These are phyloP conservation scores for Eucalyptus paniculata DNA, from an alignment of 345 rosid species.

Conservation along the genomic window DNA sequence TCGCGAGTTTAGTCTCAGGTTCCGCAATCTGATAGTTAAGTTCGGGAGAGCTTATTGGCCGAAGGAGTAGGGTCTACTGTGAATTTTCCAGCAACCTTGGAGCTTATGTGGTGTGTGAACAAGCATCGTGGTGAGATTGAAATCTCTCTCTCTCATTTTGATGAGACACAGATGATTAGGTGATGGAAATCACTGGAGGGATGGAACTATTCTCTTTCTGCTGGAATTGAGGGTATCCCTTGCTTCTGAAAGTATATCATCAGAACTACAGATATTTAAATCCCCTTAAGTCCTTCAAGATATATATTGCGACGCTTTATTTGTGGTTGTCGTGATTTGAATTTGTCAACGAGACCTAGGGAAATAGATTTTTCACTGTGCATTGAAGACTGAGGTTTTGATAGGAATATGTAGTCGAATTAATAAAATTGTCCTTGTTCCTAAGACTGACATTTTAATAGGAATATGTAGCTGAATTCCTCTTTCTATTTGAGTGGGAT, in stretches of 20 bases:
- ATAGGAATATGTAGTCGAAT: neutral
- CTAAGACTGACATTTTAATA: neutral
- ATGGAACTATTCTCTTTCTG: neutral
- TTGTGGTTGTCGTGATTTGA: neutral
- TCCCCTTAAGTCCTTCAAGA: neutral
- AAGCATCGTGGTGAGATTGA: neutral
- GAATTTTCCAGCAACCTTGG: neutral
- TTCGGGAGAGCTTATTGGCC: neutral
- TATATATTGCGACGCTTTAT: accelerated
- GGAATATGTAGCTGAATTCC: neutral
- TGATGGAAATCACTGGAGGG: neutral
- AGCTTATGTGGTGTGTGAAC: neutral
- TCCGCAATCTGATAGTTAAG: neutral
- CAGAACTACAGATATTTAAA: neutral
- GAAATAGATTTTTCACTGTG: neutral
- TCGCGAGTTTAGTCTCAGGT: neutral
- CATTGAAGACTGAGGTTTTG: neutral
- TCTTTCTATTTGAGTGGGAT: neutral
- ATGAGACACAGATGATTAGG: neutral
- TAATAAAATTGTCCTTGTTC: neutral
- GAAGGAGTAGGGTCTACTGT: neutral
- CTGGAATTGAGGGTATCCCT: neutral
- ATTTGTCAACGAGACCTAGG: neutral
- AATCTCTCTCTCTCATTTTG: neutral
- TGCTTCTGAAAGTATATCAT: neutral